A percentile compares a stretch with the other conserved stretches of the same genome.
These are phyloP conservation scores for Hypholoma fasciculare DNA, from an alignment of 768 basidiomycete genomes.

Conservation along the genomic window DNA sequence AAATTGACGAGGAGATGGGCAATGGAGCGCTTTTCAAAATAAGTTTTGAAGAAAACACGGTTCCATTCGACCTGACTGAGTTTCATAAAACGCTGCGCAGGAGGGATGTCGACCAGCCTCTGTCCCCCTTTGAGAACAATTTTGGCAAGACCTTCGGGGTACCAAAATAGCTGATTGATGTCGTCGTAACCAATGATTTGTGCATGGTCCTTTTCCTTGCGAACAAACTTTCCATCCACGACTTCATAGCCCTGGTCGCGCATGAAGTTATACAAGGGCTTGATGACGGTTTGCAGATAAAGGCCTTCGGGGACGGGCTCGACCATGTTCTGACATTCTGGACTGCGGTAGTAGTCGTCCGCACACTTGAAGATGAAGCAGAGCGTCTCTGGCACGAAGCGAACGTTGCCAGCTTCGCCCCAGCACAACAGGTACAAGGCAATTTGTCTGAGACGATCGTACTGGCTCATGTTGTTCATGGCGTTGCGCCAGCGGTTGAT, in stretches of 20 bases:
- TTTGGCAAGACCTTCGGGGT: slow-evolving; percentile 94
- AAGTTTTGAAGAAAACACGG: slow-evolving; percentile 98
- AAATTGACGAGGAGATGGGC: slow-evolving; percentile 97
- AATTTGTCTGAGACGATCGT: slow-evolving; percentile 95
- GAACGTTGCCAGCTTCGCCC: slow-evolving; percentile 97
- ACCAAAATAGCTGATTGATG: slow-evolving; percentile 99
- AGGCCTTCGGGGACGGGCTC: slow-evolving; percentile 95
- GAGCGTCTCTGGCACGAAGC: slow-evolving; percentile 94
- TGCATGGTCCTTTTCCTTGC: slow-evolving; percentile 92
- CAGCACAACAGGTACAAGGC: slow-evolving; percentile 96
- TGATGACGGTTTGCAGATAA: slow-evolving; percentile 88
- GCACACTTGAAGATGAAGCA: slow-evolving; percentile 99
- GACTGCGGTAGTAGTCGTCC: slow-evolving; percentile 98
- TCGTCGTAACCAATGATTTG: slow-evolving; percentile 99
- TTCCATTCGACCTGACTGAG: slow-evolving; percentile 93
- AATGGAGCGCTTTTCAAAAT: slow-evolving; percentile 92
- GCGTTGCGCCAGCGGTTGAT: slow-evolving; percentile 95
- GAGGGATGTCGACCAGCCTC: slow-evolving; percentile 88
- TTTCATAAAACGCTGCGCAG: slow-evolving; percentile 91
- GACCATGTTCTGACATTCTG: slow-evolving; percentile 93
- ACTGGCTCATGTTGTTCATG: slow-evolving; percentile 99
- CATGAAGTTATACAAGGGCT: slow-evolving; percentile 94
- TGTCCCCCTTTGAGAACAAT: slow-evolving; percentile 91
- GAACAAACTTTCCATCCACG: slow-evolving; percentile 90
- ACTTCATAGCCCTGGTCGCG: slow-evolving; percentile 98